Evolutionary conservation across 1,139 yeast genomes (phyloP).

Genomic region (Taiozyma sp.): DNA sequence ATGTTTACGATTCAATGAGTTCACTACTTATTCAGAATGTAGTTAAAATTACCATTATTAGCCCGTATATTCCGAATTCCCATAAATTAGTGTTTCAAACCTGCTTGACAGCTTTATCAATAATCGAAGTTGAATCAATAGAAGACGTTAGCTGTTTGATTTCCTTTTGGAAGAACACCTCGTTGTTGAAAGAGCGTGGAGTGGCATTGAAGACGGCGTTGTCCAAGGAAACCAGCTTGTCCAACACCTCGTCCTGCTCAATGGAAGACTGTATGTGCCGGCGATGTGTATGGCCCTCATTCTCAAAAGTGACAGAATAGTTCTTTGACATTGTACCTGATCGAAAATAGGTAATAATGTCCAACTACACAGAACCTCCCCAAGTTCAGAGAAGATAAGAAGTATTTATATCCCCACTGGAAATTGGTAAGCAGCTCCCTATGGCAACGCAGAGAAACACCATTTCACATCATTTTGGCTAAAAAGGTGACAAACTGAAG

Average conservation of each 20-base stretch:
- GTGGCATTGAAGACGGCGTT: neutral
- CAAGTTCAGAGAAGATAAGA: neutral
- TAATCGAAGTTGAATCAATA: neutral
- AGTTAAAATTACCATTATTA: neutral
- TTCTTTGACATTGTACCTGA: neutral
- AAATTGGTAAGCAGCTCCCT: neutral
- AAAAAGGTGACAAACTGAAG: neutral
- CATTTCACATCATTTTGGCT: neutral
- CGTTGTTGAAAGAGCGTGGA: neutral
- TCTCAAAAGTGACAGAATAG: neutral
- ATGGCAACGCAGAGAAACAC: too few species aligned
- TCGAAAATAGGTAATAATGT: too few species aligned
- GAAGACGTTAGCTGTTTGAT: neutral
- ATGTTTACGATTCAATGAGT: neutral
- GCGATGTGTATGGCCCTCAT: neutral
- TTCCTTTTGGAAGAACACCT: neutral
- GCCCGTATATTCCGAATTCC: neutral
- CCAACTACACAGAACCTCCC: too few species aligned
- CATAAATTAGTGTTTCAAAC: neutral
- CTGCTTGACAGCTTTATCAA: neutral
- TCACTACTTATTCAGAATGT: neutral
- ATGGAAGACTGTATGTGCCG: neutral
- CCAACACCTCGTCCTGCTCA: neutral
- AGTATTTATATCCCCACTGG: neutral
- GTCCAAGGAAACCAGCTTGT: neutral